phyloP scores from a whole-genome alignment of 495 filamentous ascomycete species.

The Parachaetomium inaequale region DNA sequence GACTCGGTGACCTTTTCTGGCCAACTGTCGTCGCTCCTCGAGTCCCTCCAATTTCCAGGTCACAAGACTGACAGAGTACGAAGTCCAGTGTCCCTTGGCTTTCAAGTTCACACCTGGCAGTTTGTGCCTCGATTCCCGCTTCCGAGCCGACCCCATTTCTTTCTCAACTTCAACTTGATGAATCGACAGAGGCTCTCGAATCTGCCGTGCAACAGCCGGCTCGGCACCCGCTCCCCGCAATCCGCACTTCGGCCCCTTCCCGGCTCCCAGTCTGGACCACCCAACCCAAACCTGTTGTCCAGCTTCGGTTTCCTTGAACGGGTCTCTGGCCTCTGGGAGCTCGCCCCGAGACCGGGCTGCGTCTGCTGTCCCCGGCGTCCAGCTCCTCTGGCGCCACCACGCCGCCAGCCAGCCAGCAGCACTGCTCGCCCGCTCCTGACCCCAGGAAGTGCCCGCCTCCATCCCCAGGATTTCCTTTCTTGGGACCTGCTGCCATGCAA shows the following conservation, averaged over 20 bases:
- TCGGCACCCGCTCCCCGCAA: not conserved
- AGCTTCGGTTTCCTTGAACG: not conserved
- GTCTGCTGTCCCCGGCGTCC: not conserved
- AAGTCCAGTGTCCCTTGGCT: too few species aligned
- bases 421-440: slow-evolving; percentile 4
- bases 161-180: too few species aligned
- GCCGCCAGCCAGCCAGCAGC: slow-evolving; percentile 15
- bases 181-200: not conserved
- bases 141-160: too few species aligned
- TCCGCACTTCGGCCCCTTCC: slow-evolving; percentile 5
- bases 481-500: slow-evolving; percentile 25
- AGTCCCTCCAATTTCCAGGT: not conserved
- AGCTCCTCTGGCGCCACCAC: slow-evolving; percentile 4
- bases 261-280: too few species aligned
- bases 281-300: not conserved
- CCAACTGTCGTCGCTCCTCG: slow-evolving; percentile 19
- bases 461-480: slow-evolving; percentile 23
- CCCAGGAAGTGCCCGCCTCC: slow-evolving; percentile 13
- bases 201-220: not conserved
- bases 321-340: not conserved
- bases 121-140: too few species aligned
- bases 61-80: too few species aligned
- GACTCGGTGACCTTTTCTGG: slow-evolving; percentile 8
- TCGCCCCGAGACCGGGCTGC: not conserved
- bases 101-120: too few species aligned